phyloP scores from a whole-genome alignment of 2,329 filamentous ascomycete species.

The Corynespora cassiicola region DNA sequence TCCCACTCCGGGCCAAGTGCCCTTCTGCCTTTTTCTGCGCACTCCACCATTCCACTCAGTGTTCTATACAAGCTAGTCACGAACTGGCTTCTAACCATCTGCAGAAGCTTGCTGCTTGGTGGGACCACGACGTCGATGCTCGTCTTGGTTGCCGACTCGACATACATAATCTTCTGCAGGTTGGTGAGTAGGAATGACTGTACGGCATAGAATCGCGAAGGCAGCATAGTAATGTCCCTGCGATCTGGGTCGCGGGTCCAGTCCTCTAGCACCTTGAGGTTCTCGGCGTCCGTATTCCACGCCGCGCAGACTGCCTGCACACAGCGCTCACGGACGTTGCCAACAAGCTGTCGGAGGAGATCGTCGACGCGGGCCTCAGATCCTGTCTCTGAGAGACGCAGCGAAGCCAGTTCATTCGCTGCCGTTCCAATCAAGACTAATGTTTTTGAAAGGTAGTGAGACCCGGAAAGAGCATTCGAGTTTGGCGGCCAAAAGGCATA shows the following conservation, averaged over 20 bases:
- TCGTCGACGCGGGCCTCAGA: slow-evolving; percentile 64
- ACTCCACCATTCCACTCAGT: slow-evolving; percentile 94
- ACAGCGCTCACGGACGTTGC: slow-evolving; percentile 80
- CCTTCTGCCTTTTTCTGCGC: slow-evolving; percentile 78
- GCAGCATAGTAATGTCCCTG: slow-evolving; percentile 90
- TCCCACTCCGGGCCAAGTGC: slow-evolving; percentile 64
- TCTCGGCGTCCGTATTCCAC: slow-evolving; percentile 93
- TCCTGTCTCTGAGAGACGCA: slow-evolving; percentile 69
- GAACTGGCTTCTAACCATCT: slow-evolving; percentile 91
- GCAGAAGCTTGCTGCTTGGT: slow-evolving; percentile 84
- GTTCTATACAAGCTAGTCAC: slow-evolving; percentile 94
- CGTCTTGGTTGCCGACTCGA: slow-evolving; percentile 81
- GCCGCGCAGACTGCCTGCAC: slow-evolving; percentile 85
- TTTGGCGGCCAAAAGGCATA: slow-evolving; percentile 95
- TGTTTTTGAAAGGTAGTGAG: slow-evolving; percentile 85
- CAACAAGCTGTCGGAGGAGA: slow-evolving; percentile 76
- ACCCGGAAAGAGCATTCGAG: slow-evolving; percentile 90
- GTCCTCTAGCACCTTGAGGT: slow-evolving; percentile 90
- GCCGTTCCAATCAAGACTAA: slow-evolving; percentile 84
- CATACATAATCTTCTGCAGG: slow-evolving; percentile 95
- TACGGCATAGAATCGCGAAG: slow-evolving; percentile 82
- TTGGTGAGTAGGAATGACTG: slow-evolving; percentile 81
- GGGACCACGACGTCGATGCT: slow-evolving; percentile 83
- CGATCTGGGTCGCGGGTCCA: slow-evolving; percentile 86
- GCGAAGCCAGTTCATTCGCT: slow-evolving; percentile 81